These are phyloP conservation scores for Ceratobasidium papillatum DNA, from an alignment of 1,284 basidiomycete species.

Conservation along the genomic window DNA sequence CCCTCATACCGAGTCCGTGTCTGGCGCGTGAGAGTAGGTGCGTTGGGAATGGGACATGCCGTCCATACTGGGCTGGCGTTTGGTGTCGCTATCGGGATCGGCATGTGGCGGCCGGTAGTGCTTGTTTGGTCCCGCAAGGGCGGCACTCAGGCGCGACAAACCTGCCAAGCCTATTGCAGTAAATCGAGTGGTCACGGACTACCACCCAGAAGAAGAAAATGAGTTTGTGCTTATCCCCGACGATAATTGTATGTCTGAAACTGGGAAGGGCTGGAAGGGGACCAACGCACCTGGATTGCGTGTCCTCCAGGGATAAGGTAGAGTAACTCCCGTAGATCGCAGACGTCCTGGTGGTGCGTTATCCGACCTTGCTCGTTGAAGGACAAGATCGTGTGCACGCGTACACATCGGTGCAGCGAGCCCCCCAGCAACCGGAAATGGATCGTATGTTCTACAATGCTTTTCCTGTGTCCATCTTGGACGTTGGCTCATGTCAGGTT, in stretches of 20 bases:
- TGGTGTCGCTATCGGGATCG: not conserved
- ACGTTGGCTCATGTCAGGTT: not conserved
- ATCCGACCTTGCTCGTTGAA: constrained; percentile 39
- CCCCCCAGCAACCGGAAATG: constrained; percentile 27
- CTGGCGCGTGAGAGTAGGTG: constrained; percentile 38
- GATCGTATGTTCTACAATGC: constrained; percentile 28
- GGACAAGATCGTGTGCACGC: constrained; percentile 35
- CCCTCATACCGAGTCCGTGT: constrained; percentile 34
- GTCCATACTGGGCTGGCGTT: not conserved
- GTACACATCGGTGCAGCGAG: constrained; percentile 21
- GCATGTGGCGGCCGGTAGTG: not conserved
- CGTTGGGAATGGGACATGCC: constrained; percentile 5
- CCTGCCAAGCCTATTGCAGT: constrained; percentile 35
- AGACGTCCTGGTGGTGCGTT: constrained; percentile 32
- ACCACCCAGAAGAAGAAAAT: not conserved
- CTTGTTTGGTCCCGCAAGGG: not conserved
- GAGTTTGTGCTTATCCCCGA: not conserved
- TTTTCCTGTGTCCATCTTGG: constrained; percentile 36
- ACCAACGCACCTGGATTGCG: constrained; percentile 26
- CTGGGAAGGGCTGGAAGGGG: not conserved
- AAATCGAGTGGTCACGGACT: constrained; percentile 34
- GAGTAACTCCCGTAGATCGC: constrained; percentile 29
- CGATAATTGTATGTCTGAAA: constrained; percentile 1
- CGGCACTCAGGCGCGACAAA: constrained; percentile 18
- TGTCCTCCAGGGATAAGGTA: constrained; percentile 37